phyloP scores from a whole-genome alignment of 2,329 filamentous ascomycete genomes.

The Xylaria arbuscula region DNA sequence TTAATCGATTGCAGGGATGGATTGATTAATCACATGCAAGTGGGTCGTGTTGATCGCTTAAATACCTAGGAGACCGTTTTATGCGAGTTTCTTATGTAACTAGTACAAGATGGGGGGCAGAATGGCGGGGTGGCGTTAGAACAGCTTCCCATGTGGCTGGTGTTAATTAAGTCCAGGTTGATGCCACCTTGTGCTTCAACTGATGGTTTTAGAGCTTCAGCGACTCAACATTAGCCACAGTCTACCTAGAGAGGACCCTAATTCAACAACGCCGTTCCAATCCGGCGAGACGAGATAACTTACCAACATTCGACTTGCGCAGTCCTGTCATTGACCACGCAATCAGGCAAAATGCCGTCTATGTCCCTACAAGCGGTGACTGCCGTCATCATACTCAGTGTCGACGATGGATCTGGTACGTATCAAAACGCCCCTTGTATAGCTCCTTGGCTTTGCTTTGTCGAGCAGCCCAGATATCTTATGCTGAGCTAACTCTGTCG shows the following conservation, averaged over 20 bases:
- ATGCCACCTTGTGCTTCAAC: conserved; percentile 29
- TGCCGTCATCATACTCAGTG: conserved; percentile 81
- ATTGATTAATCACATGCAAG: background rate
- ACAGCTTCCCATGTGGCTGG: conserved; percentile 1
- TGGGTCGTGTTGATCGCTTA: background rate
- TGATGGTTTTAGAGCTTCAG: conserved; percentile 6
- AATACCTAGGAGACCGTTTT: conserved; percentile 10
- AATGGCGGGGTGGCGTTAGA: conserved; percentile 37
- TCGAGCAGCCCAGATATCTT: conserved; percentile 11
- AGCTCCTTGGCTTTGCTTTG: background rate
- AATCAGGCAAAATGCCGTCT: conserved; percentile 68
- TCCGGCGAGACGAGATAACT: background rate
- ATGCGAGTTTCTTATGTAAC: background rate
- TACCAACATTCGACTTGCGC: conserved; percentile 15
- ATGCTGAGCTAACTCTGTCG: conserved; percentile 27
- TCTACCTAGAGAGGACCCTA: background rate
- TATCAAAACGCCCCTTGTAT: conserved; percentile 15
- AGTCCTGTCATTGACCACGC: conserved; percentile 5
- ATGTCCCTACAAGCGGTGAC: conserved; percentile 82
- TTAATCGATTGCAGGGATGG: conserved; percentile 22
- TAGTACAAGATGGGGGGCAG: too few relatives aligned
- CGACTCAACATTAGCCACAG: conserved; percentile 3
- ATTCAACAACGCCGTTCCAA: conserved; percentile 5
- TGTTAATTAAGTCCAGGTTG: background rate
- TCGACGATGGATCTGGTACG: conserved; percentile 80